Percentiles rank a stretch among this genome's conserved stretches.
These are phyloP conservation scores for Aspergillus ibericus DNA, from an alignment of 2,329 filamentous ascomycete genomes.

Conservation along the genomic window DNA sequence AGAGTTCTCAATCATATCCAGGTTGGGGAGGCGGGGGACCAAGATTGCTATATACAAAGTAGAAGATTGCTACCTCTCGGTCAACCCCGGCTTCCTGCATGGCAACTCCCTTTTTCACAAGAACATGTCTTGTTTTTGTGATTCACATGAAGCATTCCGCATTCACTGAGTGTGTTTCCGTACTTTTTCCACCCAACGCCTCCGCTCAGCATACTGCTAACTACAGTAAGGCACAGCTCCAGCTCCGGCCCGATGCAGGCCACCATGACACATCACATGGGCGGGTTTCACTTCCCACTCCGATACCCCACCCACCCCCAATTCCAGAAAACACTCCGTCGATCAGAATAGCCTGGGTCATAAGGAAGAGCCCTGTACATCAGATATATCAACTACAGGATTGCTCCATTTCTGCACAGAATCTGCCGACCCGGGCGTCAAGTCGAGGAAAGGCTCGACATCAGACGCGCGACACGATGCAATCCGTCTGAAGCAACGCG, in stretches of 20 bases:
- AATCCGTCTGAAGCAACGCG: background rate
- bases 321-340: background rate
- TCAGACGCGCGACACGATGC: background rate
- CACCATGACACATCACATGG: background rate
- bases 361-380: background rate
- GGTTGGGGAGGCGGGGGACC: no score
- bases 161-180: no score
- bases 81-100: no score
- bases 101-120: no score
- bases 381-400: background rate
- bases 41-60: no score
- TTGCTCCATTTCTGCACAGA: background rate
- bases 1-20: no score
- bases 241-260: background rate
- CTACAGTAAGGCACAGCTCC: background rate
- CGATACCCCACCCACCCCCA: background rate
- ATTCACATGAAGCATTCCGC: no score
- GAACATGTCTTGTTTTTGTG: no score
- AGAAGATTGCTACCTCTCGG: no score
- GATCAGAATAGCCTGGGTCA: background rate
- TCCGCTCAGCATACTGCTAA: no score
- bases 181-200: no score
- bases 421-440: background rate
- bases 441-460: background rate
- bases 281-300: background rate